Percentiles rank a stretch among this genome's conserved stretches.
Conservation (phyloP, 768 basidiomycete species). For the Amanita brunnescens region DNA sequence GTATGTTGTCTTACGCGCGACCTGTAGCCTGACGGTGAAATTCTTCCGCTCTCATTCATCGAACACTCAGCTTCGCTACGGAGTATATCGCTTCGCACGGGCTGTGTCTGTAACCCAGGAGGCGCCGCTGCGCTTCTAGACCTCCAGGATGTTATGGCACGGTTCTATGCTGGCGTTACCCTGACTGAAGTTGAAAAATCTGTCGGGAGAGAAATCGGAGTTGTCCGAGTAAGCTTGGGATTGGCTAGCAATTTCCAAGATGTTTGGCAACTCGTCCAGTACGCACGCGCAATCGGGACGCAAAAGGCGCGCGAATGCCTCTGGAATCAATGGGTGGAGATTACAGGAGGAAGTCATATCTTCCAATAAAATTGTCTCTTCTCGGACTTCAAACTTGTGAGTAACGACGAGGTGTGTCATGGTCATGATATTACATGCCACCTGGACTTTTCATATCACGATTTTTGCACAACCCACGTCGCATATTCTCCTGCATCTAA, state of each 20-base stretch:
- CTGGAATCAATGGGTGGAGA: constrained; percentile 29
- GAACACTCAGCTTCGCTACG: constrained; percentile 57
- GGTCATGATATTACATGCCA: background rate
- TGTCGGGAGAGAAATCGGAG: constrained; percentile 63
- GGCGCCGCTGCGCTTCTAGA: constrained; percentile 67
- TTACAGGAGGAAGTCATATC: background rate
- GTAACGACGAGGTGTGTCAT: background rate
- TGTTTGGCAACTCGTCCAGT: constrained; percentile 48
- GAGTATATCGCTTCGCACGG: constrained; percentile 70
- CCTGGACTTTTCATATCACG: background rate
- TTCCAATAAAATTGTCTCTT: background rate
- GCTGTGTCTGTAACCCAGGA: constrained; percentile 86
- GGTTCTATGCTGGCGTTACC: constrained; percentile 49
- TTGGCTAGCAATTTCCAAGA: constrained; percentile 75
- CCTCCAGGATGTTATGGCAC: constrained; percentile 55
- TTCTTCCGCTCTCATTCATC: constrained; percentile 66
- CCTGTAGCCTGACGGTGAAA: constrained; percentile 51
- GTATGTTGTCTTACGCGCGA: constrained; percentile 3
- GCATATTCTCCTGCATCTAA: background rate
- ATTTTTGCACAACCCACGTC: background rate
- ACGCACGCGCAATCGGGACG: constrained; percentile 37
- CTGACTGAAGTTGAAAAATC: constrained; percentile 50
- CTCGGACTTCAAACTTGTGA: background rate
- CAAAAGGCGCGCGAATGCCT: constrained; percentile 26
- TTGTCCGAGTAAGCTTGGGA: constrained; percentile 71